phyloP scores from a whole-genome alignment of 2,329 filamentous ascomycete species.

The Fusarium equiseti region DNA sequence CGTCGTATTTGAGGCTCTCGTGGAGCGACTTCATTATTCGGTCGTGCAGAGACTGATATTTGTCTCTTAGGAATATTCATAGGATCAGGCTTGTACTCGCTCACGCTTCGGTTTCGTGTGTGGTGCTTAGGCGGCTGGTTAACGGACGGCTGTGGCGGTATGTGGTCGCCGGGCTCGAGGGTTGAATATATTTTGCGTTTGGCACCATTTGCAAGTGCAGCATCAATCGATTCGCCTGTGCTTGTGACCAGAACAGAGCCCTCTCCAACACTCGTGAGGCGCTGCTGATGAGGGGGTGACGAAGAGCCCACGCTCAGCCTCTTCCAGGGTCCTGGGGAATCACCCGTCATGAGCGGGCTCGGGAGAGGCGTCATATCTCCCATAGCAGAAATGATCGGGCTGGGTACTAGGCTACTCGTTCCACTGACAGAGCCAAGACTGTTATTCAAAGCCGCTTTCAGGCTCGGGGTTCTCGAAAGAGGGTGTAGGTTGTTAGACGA shows the following conservation, averaged over 20 bases:
- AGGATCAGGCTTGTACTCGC: constrained; percentile 85
- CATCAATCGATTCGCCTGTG: constrained; percentile 65
- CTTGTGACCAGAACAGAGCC: constrained; percentile 61
- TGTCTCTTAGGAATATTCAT: constrained; percentile 77
- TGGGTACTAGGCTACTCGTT: constrained; percentile 76
- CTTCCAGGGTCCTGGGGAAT: constrained; percentile 77
- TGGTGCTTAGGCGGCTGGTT: constrained; percentile 56
- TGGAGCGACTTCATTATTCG: constrained; percentile 51
- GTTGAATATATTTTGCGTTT: constrained; percentile 68
- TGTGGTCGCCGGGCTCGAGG: constrained; percentile 49
- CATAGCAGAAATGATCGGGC: constrained; percentile 80
- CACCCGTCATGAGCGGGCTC: constrained; percentile 75
- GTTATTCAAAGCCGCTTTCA: constrained; percentile 67
- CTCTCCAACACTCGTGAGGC: constrained; percentile 48
- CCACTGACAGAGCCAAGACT: constrained; percentile 65
- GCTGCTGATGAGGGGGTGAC: constrained; percentile 54
- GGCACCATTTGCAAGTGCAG: constrained; percentile 63
- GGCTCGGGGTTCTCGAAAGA: constrained; percentile 70
- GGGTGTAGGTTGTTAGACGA: constrained; percentile 58
- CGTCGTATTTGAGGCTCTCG: constrained; percentile 69
- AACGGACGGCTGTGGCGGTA: constrained; percentile 53
- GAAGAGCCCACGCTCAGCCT: constrained; percentile 61
- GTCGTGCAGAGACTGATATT: constrained; percentile 76
- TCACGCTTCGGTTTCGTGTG: constrained; percentile 83
- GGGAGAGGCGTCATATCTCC: constrained; percentile 83